These are phyloP conservation scores for Termitomyces sp. DNA, from an alignment of 768 basidiomycete species.

Conservation along the genomic window DNA sequence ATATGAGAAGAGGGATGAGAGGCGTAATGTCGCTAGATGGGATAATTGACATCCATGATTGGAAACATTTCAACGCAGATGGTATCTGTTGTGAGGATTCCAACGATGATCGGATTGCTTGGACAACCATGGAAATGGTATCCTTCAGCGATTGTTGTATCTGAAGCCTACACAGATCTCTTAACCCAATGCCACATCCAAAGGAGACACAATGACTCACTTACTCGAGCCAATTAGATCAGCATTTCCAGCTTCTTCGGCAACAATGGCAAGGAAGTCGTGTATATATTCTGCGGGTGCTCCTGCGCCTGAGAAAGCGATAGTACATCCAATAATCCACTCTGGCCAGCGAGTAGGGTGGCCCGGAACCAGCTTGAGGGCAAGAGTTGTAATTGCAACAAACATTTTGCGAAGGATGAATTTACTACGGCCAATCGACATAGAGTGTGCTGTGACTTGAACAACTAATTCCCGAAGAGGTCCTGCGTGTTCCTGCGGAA, in stretches of 20 bases:
- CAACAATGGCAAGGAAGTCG: slow-evolving; percentile 77
- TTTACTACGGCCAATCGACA: slow-evolving; percentile 51
- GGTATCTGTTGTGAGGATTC: slow-evolving; percentile 43
- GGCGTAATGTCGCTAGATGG: slow-evolving; percentile 68
- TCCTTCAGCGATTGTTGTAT: slow-evolving; percentile 62
- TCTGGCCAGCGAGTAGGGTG: slow-evolving; percentile 62
- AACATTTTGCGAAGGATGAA: slow-evolving; percentile 84
- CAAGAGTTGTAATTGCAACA: slow-evolving; percentile 75
- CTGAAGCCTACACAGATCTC: slow-evolving; percentile 37
- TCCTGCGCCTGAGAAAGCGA: slow-evolving; percentile 54
- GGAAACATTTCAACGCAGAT: slow-evolving; percentile 73
- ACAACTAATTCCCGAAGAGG: slow-evolving; percentile 63
- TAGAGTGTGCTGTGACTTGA: slow-evolving; percentile 61
- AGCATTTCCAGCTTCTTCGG: slow-evolving; percentile 74
- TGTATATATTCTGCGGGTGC: slow-evolving; percentile 55
- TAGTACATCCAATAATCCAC: slow-evolving; percentile 67
- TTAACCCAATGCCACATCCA: not conserved
- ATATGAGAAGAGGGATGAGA: slow-evolving; percentile 60
- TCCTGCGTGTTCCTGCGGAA: slow-evolving; percentile 54
- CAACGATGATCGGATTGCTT: slow-evolving; percentile 59
- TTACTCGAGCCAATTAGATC: slow-evolving; percentile 70
- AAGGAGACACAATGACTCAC: slow-evolving; percentile 37
- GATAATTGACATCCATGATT: slow-evolving; percentile 75
- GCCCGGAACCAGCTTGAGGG: slow-evolving; percentile 61
- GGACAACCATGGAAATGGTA: slow-evolving; percentile 65